phyloP scores from a whole-genome alignment of 371 early-diverging fungal species.

The Entomophthora muscae region DNA sequence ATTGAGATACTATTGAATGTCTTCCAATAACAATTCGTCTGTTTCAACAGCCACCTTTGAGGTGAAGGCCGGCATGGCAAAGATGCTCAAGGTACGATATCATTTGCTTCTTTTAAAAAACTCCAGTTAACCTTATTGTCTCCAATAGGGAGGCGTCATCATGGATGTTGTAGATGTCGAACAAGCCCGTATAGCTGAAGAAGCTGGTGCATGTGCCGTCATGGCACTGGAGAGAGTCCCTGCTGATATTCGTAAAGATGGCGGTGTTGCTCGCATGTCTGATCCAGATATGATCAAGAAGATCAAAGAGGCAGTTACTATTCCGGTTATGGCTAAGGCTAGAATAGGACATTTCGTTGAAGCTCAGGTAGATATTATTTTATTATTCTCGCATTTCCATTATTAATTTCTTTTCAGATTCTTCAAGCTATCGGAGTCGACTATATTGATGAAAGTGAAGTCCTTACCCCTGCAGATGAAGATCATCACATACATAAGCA shows the following conservation, averaged over 20 bases:
- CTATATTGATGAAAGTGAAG: slow-evolving; percentile 95
- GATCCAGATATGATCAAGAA: slow-evolving; percentile 95
- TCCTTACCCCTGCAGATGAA: slow-evolving; percentile 90
- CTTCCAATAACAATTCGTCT: not conserved
- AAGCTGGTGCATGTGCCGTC: slow-evolving; percentile 95
- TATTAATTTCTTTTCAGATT: slow-evolving; percentile 32
- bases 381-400: not conserved
- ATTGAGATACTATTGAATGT: not conserved
- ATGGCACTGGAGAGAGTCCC: slow-evolving; percentile 98
- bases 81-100: slow-evolving; percentile 82
- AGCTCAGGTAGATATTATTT: slow-evolving; percentile 32
- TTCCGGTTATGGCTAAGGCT: slow-evolving; percentile 98
- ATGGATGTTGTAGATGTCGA: slow-evolving; percentile 96
- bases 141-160: slow-evolving; percentile 81
- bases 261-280: slow-evolving; percentile 96
- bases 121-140: not conserved
- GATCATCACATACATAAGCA: slow-evolving; percentile 84
- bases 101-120: not conserved
- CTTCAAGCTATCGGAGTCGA: slow-evolving; percentile 79
- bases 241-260: slow-evolving; percentile 94
- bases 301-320: slow-evolving; percentile 85
- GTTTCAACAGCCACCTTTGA: slow-evolving; percentile 26
- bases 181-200: slow-evolving; percentile 94
- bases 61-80: slow-evolving; percentile 89
- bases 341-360: slow-evolving; percentile 98